Evolutionary conservation across 2,329 filamentous ascomycete genomes (phyloP).

Genomic region (Botrytis aclada): DNA sequence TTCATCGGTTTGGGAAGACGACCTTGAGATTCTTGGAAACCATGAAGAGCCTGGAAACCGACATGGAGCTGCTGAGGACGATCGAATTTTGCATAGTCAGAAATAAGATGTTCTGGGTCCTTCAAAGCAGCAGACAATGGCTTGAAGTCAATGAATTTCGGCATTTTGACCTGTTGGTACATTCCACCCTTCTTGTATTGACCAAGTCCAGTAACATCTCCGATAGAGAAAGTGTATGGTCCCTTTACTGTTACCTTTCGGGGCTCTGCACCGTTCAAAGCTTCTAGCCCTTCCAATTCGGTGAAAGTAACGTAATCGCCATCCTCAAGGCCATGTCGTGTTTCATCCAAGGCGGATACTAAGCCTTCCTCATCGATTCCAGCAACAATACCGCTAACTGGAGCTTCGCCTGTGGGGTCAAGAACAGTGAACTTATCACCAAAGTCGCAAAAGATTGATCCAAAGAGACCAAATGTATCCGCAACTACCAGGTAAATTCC

Average conservation of each 20-base stretch:
- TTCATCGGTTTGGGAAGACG: constrained; percentile 80
- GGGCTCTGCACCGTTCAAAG: constrained; percentile 76
- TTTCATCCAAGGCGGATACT: constrained; percentile 92
- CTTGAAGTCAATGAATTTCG: constrained; percentile 88
- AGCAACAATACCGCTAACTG: constrained; percentile 82
- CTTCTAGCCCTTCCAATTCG: constrained; percentile 90
- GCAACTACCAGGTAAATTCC: constrained; percentile 85
- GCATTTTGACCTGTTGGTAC: constrained; percentile 98
- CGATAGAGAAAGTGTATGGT: constrained; percentile 96
- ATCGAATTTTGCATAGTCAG: constrained; percentile 97
- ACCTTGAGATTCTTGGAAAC: constrained; percentile 73
- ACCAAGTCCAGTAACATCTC: constrained; percentile 83
- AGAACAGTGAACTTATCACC: constrained; percentile 89
- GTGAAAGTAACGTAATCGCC: constrained; percentile 95
- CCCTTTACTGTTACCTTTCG: constrained; percentile 92
- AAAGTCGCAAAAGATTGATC: constrained; percentile 95
- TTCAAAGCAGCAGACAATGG: constrained; percentile 72
- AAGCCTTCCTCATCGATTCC: constrained; percentile 85
- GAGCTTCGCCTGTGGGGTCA: constrained; percentile 87
- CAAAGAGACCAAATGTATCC: constrained; percentile 91
- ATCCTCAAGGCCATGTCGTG: constrained; percentile 90
- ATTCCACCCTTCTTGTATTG: constrained; percentile 85
- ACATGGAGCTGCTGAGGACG: constrained; percentile 88
- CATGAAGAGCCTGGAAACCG: constrained; percentile 87
- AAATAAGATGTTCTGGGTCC: constrained; percentile 84